Percentiles rank a stretch among this genome's conserved stretches.
Evolutionary conservation across 1,284 basidiomycete species (phyloP).

Genomic region (Paramarasmius palmivorus): DNA sequence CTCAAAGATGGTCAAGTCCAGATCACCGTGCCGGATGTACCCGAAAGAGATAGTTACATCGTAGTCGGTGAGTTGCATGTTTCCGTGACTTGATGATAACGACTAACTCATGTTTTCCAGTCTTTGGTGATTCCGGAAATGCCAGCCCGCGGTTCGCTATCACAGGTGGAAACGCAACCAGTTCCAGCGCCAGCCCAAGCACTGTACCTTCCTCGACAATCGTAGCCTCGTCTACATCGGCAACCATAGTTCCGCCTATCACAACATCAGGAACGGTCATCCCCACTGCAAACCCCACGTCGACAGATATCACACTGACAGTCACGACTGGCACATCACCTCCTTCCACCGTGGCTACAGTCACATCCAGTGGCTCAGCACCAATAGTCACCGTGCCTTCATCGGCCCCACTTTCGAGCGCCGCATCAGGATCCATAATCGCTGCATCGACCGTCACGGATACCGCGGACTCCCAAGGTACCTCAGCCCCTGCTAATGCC

Average conservation of each 20-base stretch:
- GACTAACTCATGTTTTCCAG: constrained; percentile 19
- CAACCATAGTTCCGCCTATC: too few species aligned
- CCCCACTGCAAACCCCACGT: too few species aligned
- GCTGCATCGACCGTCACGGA: too few species aligned
- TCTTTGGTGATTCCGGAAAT: constrained; percentile 46
- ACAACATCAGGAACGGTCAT: too few species aligned
- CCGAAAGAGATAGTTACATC: constrained; percentile 41
- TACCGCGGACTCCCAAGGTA: too few species aligned
- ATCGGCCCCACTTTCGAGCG: too few species aligned
- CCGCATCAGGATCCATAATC: too few species aligned
- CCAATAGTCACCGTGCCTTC: constrained; percentile 10
- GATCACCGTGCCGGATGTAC: constrained; percentile 59
- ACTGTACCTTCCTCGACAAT: constrained; percentile 6
- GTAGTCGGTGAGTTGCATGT: constrained; percentile 40
- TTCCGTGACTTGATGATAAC: constrained; percentile 1
- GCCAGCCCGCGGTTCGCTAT: constrained; percentile 45
- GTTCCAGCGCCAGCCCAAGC: constrained; percentile 11
- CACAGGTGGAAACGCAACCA: constrained; percentile 14
- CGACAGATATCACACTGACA: too few species aligned
- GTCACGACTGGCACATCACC: too few species aligned
- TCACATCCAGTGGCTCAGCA: constrained; percentile 17
- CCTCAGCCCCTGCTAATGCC: too few species aligned
- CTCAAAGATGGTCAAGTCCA: constrained; percentile 49
- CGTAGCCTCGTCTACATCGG: too few species aligned
- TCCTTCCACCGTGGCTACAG: too few species aligned